Evolutionary conservation across 176 grass and related monocot genomes (phyloP).

Genomic region (Saccharum spontaneum): DNA sequence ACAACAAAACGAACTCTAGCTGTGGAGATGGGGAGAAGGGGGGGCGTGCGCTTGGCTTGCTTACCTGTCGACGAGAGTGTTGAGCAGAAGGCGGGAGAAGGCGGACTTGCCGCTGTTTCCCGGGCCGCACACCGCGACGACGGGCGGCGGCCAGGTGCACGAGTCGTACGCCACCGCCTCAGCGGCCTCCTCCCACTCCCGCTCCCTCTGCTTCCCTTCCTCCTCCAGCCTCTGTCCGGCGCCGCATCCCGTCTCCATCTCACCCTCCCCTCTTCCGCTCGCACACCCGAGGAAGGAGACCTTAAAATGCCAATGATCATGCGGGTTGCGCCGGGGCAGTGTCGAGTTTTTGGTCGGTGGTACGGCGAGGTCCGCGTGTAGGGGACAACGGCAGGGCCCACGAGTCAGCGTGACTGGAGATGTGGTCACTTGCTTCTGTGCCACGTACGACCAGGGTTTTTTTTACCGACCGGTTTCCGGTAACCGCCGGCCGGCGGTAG

Average conservation of each 20-base stretch:
- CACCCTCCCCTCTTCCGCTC: background rate
- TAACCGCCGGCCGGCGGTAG: too few species aligned
- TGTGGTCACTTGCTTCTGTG: background rate
- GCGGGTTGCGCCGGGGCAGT: background rate
- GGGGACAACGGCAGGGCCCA: background rate
- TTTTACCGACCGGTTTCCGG: too few species aligned
- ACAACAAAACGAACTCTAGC: background rate
- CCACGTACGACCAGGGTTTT: too few species aligned
- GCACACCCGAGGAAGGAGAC: background rate
- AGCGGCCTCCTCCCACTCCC: conserved; percentile 55
- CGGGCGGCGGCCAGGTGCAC: conserved; percentile 57
- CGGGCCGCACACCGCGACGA: conserved; percentile 62
- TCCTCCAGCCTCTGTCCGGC: background rate
- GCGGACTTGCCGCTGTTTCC: conserved; percentile 74
- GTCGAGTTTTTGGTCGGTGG: background rate
- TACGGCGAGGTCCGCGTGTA: background rate
- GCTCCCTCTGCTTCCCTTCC: background rate
- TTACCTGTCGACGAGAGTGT: conserved; percentile 62
- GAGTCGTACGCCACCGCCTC: conserved; percentile 68
- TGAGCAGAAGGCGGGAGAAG: conserved; percentile 68
- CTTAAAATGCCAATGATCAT: background rate
- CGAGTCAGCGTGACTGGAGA: background rate
- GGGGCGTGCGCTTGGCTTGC: background rate
- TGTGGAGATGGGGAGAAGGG: background rate
- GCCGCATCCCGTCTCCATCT: background rate